Conservation (phyloP, 73 alveolate species). For the Tetrahymena malaccensis region DNA sequence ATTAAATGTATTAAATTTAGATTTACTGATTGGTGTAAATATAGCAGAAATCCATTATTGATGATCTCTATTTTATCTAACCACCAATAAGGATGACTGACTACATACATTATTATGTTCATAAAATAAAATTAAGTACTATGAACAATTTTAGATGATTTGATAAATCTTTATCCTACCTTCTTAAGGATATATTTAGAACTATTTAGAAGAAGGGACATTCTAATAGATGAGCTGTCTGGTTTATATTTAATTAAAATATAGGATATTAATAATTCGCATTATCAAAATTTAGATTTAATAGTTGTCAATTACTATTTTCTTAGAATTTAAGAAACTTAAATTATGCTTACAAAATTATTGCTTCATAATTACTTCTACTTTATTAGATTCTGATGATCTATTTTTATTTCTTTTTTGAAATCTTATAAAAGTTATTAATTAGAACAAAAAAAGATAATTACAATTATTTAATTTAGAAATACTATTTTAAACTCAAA, state of each 20-base stretch:
- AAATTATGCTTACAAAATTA: not conserved
- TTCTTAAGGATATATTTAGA: not conserved
- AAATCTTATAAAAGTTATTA: not conserved
- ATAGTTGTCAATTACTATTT: not conserved
- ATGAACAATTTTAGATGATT: not conserved
- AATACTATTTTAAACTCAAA: too few relatives aligned
- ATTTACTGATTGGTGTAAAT: too few relatives aligned
- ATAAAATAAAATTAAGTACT: not conserved
- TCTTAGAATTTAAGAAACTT: not conserved
- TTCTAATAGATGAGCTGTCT: not conserved
- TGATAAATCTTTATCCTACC: not conserved
- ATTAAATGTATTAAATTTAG: too few relatives aligned
- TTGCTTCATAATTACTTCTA: not conserved
- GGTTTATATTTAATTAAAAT: not conserved
- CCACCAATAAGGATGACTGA: too few relatives aligned
- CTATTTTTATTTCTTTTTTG: not conserved
- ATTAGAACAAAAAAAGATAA: too few relatives aligned
- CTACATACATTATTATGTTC: not conserved
- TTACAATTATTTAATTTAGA: too few relatives aligned
- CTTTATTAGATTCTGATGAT: not conserved
- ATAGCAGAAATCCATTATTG: too few relatives aligned
- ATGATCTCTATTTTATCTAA: too few relatives aligned
- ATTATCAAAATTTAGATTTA: not conserved
- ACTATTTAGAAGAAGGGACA: not conserved
- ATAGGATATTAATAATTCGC: not conserved